These are phyloP conservation scores for Volvox africanus DNA, from an alignment of 139 green algal species.

Conservation along the genomic window DNA sequence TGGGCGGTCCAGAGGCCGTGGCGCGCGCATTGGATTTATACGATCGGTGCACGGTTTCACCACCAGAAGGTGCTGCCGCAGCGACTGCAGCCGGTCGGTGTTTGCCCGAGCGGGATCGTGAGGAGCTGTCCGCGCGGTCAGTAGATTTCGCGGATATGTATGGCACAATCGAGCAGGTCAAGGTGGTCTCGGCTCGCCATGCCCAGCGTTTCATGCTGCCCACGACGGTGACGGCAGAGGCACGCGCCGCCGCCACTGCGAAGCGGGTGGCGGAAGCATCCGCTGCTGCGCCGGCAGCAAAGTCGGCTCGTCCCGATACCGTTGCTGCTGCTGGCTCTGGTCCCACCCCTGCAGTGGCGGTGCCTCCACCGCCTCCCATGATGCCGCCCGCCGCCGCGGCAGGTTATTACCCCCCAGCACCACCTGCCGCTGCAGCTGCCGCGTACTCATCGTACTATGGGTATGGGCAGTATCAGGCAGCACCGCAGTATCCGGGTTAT, in stretches of 20 bases:
- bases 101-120: conserved; percentile 65
- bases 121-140: conserved; percentile 67
- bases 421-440: conserved; percentile 15
- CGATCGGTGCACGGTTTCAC: conserved; percentile 37
- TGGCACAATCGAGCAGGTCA: conserved; percentile 48
- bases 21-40: conserved; percentile 69
- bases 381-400: conserved; percentile 11
- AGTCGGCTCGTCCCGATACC: not conserved
- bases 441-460: conserved; percentile 37
- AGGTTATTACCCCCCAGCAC: not conserved
- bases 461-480: conserved; percentile 37
- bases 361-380: conserved; percentile 29
- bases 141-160: conserved; percentile 76
- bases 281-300: not conserved
- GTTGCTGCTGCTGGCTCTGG: not conserved
- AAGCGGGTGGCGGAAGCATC: conserved; percentile 30
- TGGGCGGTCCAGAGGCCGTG: conserved; percentile 48
- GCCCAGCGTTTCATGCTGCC: conserved; percentile 65
- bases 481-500: conserved; percentile 22
- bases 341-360: not conserved
- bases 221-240: conserved; percentile 49
- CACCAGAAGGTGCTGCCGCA: not conserved
- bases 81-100: not conserved
- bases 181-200: conserved; percentile 55
- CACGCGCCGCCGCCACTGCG: conserved; percentile 33